Evolutionary conservation across 345 rosid species (phyloP), one percentile per base, ranked within the genome.

Genomic region (Moricandia moricandioides): DNA sequence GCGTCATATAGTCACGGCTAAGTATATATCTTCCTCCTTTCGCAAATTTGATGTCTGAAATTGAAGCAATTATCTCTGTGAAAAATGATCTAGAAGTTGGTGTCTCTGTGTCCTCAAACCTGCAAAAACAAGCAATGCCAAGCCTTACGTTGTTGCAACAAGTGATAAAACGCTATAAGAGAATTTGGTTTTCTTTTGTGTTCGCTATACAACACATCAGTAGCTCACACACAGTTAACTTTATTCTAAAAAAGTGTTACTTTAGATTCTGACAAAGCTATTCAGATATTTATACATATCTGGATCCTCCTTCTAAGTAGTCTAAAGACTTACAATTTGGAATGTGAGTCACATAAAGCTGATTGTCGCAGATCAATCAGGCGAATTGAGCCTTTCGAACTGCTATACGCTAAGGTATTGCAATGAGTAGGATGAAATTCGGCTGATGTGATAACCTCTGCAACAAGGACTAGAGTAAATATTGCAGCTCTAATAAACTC

Each of bases 391-490:
- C 98, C 98, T 80, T 89, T 94, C 33, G 97, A 94, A 87, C 98
- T 94, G 88, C 98, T 91, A 78, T 94, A 94, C 54, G 96, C 98
- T 85, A 94, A 83, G 56, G 49, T 88, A 81, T 94, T 91, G 80
- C 98, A 94, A 72, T 91, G 98, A 51, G 83, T 82, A 67, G 98
- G 98, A 76, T 94, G 98, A 80, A 94, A 94, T 67, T 94, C 98
- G 5, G 98, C 98, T 76, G 97, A 94, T 71, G 98, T 94, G 74
- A 94, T 91, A 77, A 94, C 98, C 93, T 94, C 98, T 94, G 97
- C 86, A 74, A 73, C 65, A 65, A 84, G 27, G 55, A 54, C 82
- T 9, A 78, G 8, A 9, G 13, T 65, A 30, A 49, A 71, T 27
- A 71, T 18, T 21, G 21, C 66, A 61, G 69, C 74, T 51, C 59